Evolutionary conservation across 305 asterid species (phyloP), one percentile per base, ranked within the genome.

Genomic region (Coffea humblotiana): DNA sequence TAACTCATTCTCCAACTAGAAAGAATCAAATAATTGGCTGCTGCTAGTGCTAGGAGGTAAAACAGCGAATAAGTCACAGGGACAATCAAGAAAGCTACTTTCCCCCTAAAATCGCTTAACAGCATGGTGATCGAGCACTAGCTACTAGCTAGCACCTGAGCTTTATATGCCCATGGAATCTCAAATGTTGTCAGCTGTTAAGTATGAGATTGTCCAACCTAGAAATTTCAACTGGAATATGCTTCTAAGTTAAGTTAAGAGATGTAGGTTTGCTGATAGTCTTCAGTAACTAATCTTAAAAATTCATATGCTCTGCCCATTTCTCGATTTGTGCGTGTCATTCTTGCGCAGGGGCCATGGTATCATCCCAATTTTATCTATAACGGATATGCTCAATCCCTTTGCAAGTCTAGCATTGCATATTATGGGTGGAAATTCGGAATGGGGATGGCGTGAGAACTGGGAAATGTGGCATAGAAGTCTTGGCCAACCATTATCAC

Each of bases 291-390:
- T 60, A 60, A 60, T 60, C 10, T 63, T 64, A 27, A 13, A 3
- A 64, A 64, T 15, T 35, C 8, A 2, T 7, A 68, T 37, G 14
- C 16, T 15, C 8, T 15, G 18, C 32, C 79, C 82, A 87, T 83
- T 83, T 85, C 82, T 87, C 82, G 78, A 85, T 80, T 82, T 85
- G 86, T 83, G 87, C 78, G 60, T 85, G 86, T 83, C 86, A 83
- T 82, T 82, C 86, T 83, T 83, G 82, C 79, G 83, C 77, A 83
- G 85, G 85, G 88, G 85, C 81, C 87, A 86, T 86, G 82, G 83
- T 88, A 86, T 82, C 85, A 73, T 84, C 86, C 86, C 84, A 88
- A 88, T 88, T 88, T 88, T 52, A 52, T 52, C 58, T 29, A 29
- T 29, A 29, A 29, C 32, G 32, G 32, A 29, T 29, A 29, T 29